Percentiles rank a stretch among this genome's conserved stretches.
These are phyloP conservation scores for Suillus occidentalis DNA, from an alignment of 768 basidiomycete species.

Conservation along the genomic window DNA sequence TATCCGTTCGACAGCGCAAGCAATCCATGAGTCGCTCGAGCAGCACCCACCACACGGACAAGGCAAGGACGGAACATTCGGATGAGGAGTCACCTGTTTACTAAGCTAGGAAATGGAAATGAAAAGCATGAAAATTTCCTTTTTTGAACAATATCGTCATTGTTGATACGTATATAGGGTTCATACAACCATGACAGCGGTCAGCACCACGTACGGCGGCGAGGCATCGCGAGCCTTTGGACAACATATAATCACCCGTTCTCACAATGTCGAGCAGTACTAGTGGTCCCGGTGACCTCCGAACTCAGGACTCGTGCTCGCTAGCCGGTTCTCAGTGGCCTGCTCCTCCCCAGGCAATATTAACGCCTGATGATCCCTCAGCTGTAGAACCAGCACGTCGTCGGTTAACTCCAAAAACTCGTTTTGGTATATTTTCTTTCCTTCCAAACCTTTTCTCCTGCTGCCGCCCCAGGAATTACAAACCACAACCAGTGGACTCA, in stretches of 20 bases:
- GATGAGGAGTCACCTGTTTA: neutral
- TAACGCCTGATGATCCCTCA: conserved; percentile 41
- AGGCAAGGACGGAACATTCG: conserved; percentile 10
- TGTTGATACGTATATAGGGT: neutral
- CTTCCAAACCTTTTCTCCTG: conserved; percentile 29
- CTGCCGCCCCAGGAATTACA: conserved; percentile 11
- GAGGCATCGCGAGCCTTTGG: neutral
- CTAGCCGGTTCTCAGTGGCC: conserved; percentile 12
- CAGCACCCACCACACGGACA: neutral
- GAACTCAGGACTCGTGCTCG: neutral
- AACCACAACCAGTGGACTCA: conserved; percentile 3
- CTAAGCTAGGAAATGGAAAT: neutral
- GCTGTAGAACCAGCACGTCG: conserved; percentile 48
- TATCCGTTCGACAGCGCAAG: neutral
- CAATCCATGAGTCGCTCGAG: neutral
- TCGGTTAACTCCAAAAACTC: conserved; percentile 40
- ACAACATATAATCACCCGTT: neutral
- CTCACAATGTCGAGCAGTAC: conserved; percentile 7
- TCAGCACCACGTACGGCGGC: neutral
- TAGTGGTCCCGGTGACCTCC: neutral
- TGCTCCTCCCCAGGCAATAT: conserved; percentile 38
- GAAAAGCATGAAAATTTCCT: neutral
- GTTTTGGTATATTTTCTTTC: conserved; percentile 33
- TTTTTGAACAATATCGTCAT: neutral
- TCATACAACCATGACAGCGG: neutral